Percentiles rank a stretch among this genome's conserved stretches.
phyloP scores from a whole-genome alignment of 2,329 filamentous ascomycete genomes.

The Scopulariopsis brevicaulis region DNA sequence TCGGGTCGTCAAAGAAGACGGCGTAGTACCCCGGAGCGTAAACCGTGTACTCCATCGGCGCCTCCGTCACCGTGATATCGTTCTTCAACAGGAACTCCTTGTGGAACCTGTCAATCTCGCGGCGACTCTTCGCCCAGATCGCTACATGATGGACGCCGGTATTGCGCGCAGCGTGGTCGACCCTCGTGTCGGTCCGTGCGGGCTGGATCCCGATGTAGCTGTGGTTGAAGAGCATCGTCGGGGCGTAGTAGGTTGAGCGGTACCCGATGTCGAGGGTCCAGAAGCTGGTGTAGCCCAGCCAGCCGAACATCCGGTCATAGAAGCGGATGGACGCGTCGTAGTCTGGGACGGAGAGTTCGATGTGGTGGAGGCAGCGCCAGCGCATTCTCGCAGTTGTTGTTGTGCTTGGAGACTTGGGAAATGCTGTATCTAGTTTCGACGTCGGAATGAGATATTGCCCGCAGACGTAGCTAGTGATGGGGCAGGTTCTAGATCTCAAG shows the following conservation, averaged over 20 bases:
- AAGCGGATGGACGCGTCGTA: not conserved
- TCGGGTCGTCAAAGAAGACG: not conserved
- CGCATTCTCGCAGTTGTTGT: not conserved
- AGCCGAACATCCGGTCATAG: constrained; percentile 1
- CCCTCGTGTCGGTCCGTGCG: not conserved
- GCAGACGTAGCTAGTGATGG: no score
- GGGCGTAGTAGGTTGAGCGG: not conserved
- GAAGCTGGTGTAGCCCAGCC: not conserved
- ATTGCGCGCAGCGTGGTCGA: not conserved
- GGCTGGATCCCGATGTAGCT: not conserved
- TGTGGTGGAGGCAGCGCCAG: not conserved
- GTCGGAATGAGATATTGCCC: no score
- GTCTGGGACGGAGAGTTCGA: not conserved
- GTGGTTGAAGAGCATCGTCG: not conserved
- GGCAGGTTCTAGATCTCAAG: no score
- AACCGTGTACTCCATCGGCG: not conserved
- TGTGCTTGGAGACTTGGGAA: not conserved
- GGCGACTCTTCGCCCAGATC: not conserved
- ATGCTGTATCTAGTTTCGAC: no score
- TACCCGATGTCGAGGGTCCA: not conserved
- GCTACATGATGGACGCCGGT: not conserved
- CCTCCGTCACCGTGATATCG: not conserved
- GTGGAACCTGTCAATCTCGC: not conserved
- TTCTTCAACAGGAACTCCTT: not conserved
- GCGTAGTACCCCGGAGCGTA: not conserved